Base-by-base conservation (phyloP, 768 basidiomycete genomes). In the Serendipita sp. region DNA sequence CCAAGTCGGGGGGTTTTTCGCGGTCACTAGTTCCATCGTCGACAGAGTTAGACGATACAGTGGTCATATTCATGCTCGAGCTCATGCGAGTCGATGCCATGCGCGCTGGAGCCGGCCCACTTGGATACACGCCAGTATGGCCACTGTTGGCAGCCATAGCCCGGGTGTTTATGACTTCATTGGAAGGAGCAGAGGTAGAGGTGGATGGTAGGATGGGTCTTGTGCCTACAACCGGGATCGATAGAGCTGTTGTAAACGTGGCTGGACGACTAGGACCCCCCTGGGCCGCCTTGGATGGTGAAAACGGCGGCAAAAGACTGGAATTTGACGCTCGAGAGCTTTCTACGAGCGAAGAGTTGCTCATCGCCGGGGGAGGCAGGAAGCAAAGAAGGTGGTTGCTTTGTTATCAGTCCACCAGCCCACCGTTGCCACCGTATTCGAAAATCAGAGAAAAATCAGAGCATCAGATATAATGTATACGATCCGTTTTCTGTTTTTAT, bases 181-280 rank as follows among this genome's bases (percentile, higher is more conserved):
- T 60, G 55, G 31, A 8, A 31, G 65, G 31, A 29, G 33, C 23
- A 43, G 23, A 60, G 55, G 23, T 31, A 5, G 36, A 23, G 18
- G 62, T 45, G 31, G 36, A 40, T 63, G 37, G 23, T 43, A 63
- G 15, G 74, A 87, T 82, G 64, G 87, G 81, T 65, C 81, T 69
- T 31, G 86, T 80, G 67, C 89, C 88, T 72, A 90, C 80, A 64
- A 90, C 88, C 44, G 80, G 80, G 70, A 91, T 91, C 72, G 82
- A 79, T 66, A 90, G 81, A 69, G 83, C 89, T 63, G 88, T 74
- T 62, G 77, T 79, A 80, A 77, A 82, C 68, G 69, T 82, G 74
- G 71, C 78, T 60, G 75, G 67, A 18, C 73, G 72, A 27, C 62
- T 66, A 27, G 55, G 55, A 60, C 55, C 29, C 16, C 36, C 29